These are phyloP conservation scores for Aspergillus sp. DNA, from an alignment of 2,329 filamentous ascomycete genomes.

Conservation along the genomic window DNA sequence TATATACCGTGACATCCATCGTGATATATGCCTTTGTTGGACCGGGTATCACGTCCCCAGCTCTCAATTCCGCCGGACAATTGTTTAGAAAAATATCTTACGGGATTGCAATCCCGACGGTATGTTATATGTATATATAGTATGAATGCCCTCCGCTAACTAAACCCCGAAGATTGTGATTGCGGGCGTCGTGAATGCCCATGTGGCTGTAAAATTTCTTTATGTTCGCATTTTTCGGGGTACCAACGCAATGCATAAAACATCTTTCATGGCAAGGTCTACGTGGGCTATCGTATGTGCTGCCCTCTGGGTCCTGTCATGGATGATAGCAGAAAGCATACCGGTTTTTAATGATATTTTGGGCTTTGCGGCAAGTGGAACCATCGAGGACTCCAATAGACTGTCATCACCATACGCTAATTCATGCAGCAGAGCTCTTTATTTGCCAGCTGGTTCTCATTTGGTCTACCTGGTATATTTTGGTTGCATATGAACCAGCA, in stretches of 20 bases:
- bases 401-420: neutral
- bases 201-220: conserved; percentile 60
- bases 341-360: conserved; percentile 64
- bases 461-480: conserved; percentile 22
- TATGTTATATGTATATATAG: conserved; percentile 5
- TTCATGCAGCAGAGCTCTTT: conserved; percentile 38
- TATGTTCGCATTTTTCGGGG: conserved; percentile 58
- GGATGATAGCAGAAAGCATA: conserved; percentile 62
- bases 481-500: conserved; percentile 23
- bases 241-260: conserved; percentile 47
- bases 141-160: neutral
- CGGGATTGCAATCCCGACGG: conserved; percentile 61
- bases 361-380: conserved; percentile 45
- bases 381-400: neutral
- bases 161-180: conserved; percentile 50
- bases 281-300: conserved; percentile 55
- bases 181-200: conserved; percentile 62
- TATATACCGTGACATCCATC: conserved; percentile 60
- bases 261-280: conserved; percentile 43
- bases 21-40: conserved; percentile 64
- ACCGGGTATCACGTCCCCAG: conserved; percentile 54
- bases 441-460: conserved; percentile 62
- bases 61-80: conserved; percentile 55
- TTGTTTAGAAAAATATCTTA: conserved; percentile 58
- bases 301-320: conserved; percentile 54